phyloP scores from a whole-genome alignment of 2,329 filamentous ascomycete genomes.

The Penicillium sp. region DNA sequence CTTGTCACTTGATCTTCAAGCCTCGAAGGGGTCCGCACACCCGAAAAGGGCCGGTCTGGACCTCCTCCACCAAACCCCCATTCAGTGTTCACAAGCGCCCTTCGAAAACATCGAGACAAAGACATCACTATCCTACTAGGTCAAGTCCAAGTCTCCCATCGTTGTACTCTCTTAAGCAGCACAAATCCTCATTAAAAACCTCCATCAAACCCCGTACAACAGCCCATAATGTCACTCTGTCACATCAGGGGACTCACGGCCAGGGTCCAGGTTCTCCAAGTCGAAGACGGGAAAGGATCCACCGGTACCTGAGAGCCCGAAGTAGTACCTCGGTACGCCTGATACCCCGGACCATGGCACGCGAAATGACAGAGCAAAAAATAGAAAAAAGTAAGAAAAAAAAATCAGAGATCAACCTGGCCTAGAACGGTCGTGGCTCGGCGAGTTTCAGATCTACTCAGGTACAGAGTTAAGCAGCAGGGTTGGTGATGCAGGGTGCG shows the following conservation, averaged over 20 bases:
- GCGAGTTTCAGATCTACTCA: conserved; percentile 13
- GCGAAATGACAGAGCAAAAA: conserved; percentile 4
- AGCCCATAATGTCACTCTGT: background rate
- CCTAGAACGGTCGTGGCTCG: background rate
- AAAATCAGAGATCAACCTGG: conserved; percentile 3
- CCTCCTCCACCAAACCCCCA: background rate
- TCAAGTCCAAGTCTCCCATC: too few species aligned
- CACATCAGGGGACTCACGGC: background rate
- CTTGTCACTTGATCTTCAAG: background rate
- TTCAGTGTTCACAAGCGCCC: background rate
- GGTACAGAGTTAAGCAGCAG: conserved; percentile 1
- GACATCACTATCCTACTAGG: background rate
- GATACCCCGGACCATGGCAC: conserved; percentile 11
- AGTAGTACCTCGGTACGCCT: background rate
- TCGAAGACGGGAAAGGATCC: background rate
- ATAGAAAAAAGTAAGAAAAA: background rate
- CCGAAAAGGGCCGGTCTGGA: background rate
- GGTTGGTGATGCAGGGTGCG: background rate
- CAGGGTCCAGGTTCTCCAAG: too few species aligned
- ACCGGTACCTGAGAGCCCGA: conserved; percentile 15
- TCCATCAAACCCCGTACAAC: background rate
- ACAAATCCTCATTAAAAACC: too few species aligned
- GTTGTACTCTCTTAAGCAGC: too few species aligned
- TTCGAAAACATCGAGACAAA: background rate
- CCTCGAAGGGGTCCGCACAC: background rate